These are phyloP conservation scores for Chalciporus piperatus DNA, from an alignment of 768 basidiomycete species.

Conservation along the genomic window DNA sequence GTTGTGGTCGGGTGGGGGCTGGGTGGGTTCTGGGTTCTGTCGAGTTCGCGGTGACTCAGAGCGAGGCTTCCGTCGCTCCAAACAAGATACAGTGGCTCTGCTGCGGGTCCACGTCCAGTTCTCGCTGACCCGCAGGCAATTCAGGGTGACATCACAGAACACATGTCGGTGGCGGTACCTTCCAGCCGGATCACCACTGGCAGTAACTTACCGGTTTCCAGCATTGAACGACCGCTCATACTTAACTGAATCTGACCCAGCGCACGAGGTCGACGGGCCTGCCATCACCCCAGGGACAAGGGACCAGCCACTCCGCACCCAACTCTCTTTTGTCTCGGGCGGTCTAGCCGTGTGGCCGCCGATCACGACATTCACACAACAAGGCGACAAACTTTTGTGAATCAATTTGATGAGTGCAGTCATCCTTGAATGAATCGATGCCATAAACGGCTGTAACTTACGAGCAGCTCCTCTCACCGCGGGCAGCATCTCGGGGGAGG, in stretches of 20 bases:
- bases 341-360: not conserved
- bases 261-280: not conserved
- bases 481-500: too few species aligned
- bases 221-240: not conserved
- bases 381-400: too few species aligned
- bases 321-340: not conserved
- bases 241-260: not conserved
- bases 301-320: not conserved
- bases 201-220: too few species aligned
- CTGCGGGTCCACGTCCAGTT: conserved; percentile 11
- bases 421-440: too few species aligned
- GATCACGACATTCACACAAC: too few species aligned
- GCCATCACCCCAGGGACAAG: not conserved
- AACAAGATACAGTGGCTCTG: not conserved
- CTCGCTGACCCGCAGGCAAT: conserved; percentile 1
- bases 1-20: conserved; percentile 6
- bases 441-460: too few species aligned
- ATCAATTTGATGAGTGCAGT: too few species aligned
- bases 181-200: conserved; percentile 6
- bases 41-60: not conserved
- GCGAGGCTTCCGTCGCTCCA: conserved; percentile 11
- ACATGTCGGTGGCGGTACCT: conserved; percentile 24
- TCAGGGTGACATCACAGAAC: conserved; percentile 29
- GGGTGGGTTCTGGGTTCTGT: conserved; percentile 10
- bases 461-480: too few species aligned